Conservation (phyloP, 805 yeast genomes). For the Ogataea chonburiensis region DNA sequence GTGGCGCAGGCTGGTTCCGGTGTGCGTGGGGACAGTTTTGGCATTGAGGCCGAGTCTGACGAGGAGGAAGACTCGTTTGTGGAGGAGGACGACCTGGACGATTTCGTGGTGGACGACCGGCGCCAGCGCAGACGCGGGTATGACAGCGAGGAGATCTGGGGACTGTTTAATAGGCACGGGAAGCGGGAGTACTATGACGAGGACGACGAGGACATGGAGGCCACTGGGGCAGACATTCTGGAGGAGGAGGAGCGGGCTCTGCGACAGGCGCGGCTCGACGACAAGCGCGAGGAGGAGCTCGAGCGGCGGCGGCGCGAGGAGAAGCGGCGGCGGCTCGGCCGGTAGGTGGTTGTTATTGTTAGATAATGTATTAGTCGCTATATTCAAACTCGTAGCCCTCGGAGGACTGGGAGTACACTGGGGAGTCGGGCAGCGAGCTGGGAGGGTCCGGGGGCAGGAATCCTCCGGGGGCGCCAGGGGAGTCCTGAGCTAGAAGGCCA, state of each 20-base stretch:
- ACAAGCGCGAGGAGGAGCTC: constrained; percentile 62
- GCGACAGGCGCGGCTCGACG: constrained; percentile 72
- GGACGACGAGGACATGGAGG: constrained; percentile 82
- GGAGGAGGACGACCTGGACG: constrained; percentile 53
- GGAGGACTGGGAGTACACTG: constrained; percentile 11
- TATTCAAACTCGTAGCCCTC: constrained; percentile 49
- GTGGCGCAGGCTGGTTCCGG: too few relatives aligned
- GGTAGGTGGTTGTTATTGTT: background rate
- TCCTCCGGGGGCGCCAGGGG: constrained; percentile 20
- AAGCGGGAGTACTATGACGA: constrained; percentile 47
- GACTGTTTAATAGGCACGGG: constrained; percentile 68
- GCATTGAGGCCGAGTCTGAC: constrained; percentile 31
- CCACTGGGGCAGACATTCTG: constrained; percentile 84
- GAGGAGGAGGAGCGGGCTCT: constrained; percentile 77
- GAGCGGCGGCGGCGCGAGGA: constrained; percentile 48
- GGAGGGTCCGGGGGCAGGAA: constrained; percentile 1
- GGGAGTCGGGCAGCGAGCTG: background rate
- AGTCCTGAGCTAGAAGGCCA: background rate
- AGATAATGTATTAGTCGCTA: constrained; percentile 26
- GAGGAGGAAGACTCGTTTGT: constrained; percentile 41
- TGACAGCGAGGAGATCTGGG: constrained; percentile 88
- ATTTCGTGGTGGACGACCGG: constrained; percentile 56
- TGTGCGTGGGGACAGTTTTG: constrained; percentile 28
- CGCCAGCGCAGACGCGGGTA: constrained; percentile 34
- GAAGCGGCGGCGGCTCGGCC: constrained; percentile 40